Base-by-base conservation (phyloP, 176 grass and related monocot species). In the Cymbopogon citratus region DNA sequence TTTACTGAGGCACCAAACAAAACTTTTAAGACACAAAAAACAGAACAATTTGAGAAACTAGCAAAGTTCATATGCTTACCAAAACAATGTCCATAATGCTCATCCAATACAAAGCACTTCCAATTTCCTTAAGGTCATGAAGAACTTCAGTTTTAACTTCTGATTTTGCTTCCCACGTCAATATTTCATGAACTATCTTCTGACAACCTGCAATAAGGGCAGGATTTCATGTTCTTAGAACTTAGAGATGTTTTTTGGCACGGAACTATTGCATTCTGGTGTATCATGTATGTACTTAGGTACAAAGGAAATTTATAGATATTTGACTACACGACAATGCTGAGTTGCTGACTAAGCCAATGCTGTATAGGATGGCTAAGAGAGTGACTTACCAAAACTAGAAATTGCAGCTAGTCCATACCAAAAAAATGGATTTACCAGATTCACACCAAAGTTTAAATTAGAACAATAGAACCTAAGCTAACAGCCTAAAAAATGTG, bases 91-190 rank as follows among this genome's bases (percentile, higher is more conserved):
- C 95, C 70, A 98, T 72, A 87, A 98, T 91, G 74, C 95, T 92
- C 75, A 94, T 91, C 95, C 95, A 98, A 83, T 94, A 98, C 79
- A 98, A 87, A 91, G 92, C 85, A 92, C 91, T 94, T 82, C 95
- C 95, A 56, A 98, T 92, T 93, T 98, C 95, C 86, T 94, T 94
- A 46, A 98, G 86, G 63, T 90, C 95, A 34, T 89, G 88, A 84
- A 94, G 90, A 81, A 98, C 88, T 89, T 98, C 95, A 71, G 68
- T 74, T 91, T 90, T 98, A 63, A 92, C 80, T 63, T 94, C 95
- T 73, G 81, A 83, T 85, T 92, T 98, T 5, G 88, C 92, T 72
- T 90, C 90, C 95, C 95, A 98, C 44, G 95, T 98, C 54, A 98
- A 89, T 69, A 92, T 91, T 89, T 98, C 95, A 92, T 94, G 92